Evolutionary conservation across 2,329 filamentous ascomycete genomes (phyloP).

Genomic region (Stemphylium beticola): DNA sequence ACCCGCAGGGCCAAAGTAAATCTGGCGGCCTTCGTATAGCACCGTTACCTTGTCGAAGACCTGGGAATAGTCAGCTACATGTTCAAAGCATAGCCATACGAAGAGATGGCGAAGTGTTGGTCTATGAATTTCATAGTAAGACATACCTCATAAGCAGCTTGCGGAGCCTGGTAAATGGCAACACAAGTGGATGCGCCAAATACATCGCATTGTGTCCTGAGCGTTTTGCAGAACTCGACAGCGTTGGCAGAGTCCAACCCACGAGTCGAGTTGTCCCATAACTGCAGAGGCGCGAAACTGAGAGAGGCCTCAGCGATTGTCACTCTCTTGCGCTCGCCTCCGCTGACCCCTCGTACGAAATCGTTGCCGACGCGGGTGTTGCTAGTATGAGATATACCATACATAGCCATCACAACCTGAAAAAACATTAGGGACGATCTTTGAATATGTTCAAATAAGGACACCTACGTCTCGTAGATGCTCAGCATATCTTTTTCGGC

Average conservation of each 20-base stretch:
- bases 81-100: background rate
- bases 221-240: conserved; percentile 66
- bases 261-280: conserved; percentile 76
- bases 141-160: conserved; percentile 65
- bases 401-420: conserved; percentile 73
- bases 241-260: conserved; percentile 74
- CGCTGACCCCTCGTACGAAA: conserved; percentile 72
- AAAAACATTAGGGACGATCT: conserved; percentile 1
- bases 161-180: conserved; percentile 56
- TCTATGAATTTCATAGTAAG: background rate
- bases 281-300: conserved; percentile 62
- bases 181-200: conserved; percentile 47
- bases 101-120: background rate
- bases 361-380: conserved; percentile 75
- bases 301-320: conserved; percentile 41
- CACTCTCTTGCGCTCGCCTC: conserved; percentile 63
- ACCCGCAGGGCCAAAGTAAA: conserved; percentile 69
- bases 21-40: conserved; percentile 66
- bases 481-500: conserved; percentile 60
- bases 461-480: conserved; percentile 62
- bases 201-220: conserved; percentile 65
- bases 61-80: background rate
- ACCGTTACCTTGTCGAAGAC: conserved; percentile 28
- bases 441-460: background rate
- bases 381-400: conserved; percentile 72